Base-by-base conservation (phyloP, 345 rosid species). In the Bretschneidera sinensis region DNA sequence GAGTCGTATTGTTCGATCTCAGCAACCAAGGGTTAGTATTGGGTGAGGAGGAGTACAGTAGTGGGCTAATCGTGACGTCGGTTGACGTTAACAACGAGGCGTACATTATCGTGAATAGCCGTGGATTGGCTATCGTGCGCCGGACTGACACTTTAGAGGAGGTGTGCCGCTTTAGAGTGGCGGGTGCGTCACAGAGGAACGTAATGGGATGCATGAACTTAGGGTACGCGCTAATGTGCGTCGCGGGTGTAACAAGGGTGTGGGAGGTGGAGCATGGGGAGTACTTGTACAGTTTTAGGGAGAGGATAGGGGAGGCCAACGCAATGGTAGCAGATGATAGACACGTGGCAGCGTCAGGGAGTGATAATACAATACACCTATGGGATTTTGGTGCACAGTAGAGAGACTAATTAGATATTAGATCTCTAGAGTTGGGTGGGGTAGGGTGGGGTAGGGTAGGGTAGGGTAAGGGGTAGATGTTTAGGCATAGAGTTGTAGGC, bases 381-480 rank as follows among this genome's bases (percentile, higher is more conserved):
- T 94, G 99, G 99, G 91, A 94, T 76, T 90, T 88, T 31, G 95
- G 99, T 43, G 94, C 72, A 43, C 69, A 66, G 74, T 70, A 73
- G 73, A 39, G 19, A 24, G n/a, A n/a, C n/a, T n/a, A n/a, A n/a
- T n/a, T n/a, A n/a, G n/a, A n/a, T n/a, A n/a, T n/a, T n/a, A n/a
- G n/a, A n/a, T n/a, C n/a, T n/a, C n/a, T n/a, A n/a, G n/a, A n/a
- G n/a, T n/a, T n/a, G n/a, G n/a, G n/a, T n/a, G n/a, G n/a, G n/a
- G n/a, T n/a, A n/a, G n/a, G n/a, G n/a, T n/a, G n/a, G n/a, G n/a
- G n/a, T n/a, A n/a, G n/a, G n/a, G n/a, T n/a, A n/a, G n/a, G n/a
- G n/a, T n/a, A n/a, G n/a, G n/a, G n/a, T n/a, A n/a, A n/a, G n/a
- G n/a, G n/a, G n/a, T n/a, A n/a, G n/a, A n/a, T n/a, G n/a, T n/a